Evolutionary conservation across 371 early-diverging fungal genomes (phyloP), one percentile per base, ranked within the genome.

Genomic region (Mortierella sp.): DNA sequence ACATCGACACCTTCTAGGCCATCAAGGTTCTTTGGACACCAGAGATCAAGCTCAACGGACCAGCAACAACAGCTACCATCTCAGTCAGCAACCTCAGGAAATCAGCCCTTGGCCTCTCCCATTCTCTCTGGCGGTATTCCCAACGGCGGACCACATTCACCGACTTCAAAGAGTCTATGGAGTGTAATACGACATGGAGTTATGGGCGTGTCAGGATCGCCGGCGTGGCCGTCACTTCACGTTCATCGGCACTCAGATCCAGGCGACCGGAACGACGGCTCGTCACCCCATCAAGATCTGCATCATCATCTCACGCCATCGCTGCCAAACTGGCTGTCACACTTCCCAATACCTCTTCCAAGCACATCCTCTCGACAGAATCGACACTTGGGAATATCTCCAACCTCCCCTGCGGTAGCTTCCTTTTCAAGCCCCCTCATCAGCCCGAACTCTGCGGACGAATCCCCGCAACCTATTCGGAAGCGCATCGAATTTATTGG

Each of bases 201-300:
- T 28, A 86, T 86, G 86, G 86, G 86, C 13, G 86, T 86, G 9
- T 86, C 86, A 24, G 86, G 86, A 59, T 74, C 82, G 10, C n/a
- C 77, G 6, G 78, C 82, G 34, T 86, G 86, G 86, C 82, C 81
- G 2, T 81, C 78, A 19, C 55, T 86, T 40, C 75, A 81, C 40
- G 69, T 81, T 9, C 76, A 81, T 26, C 73, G 82, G 54, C 61
- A 78, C 24, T 26, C 71, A 11, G 79, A 81, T 40, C 40, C 74
- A 11, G 50, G 53, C 26, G 81, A 80, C n/a, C 69, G 59, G 43
- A 67, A 40, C 9, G 74, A 64, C 13, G 54, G 53, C 6, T 14
- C 57, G 13, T 59, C 79, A 1, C 50, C n/a, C 48, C 82, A 78
- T 11, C 75, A 76, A 26, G 61, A 70, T 14, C 55, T 40, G 14